These are phyloP conservation scores for Amaranthus tricolor DNA, from an alignment of 179 eudicot species.

Conservation along the genomic window DNA sequence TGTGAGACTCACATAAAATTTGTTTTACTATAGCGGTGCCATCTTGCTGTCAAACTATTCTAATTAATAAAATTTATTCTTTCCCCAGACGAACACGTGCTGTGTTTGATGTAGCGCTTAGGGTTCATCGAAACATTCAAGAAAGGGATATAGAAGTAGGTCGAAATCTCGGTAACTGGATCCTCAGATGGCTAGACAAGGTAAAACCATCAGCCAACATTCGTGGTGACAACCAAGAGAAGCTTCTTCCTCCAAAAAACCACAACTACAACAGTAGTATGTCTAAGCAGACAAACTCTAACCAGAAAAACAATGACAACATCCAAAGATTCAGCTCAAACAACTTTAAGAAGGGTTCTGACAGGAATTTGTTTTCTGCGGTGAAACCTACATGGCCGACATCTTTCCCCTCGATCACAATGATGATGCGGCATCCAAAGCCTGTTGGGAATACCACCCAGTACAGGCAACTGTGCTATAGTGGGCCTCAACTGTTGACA, in stretches of 20 bases:
- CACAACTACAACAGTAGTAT: conserved; percentile 25
- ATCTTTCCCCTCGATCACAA: conserved; percentile 51
- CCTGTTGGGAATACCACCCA: conserved; percentile 45
- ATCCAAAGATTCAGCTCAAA: conserved; percentile 26
- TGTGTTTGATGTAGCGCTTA: conserved; percentile 60
- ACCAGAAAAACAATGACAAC: conserved; percentile 32
- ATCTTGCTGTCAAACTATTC: background rate
- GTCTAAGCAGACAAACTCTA: conserved; percentile 30
- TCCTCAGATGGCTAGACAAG: conserved; percentile 66
- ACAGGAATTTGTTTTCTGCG: conserved; percentile 54
- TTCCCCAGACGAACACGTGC: conserved; percentile 55
- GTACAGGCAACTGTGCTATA: conserved; percentile 41
- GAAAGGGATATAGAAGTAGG: conserved; percentile 73
- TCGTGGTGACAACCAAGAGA: conserved; percentile 32
- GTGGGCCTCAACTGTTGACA: conserved; percentile 25
- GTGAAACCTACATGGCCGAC: conserved; percentile 50
- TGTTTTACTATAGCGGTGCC: background rate
- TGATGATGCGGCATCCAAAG: conserved; percentile 48
- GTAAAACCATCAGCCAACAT: conserved; percentile 83
- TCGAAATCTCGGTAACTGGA: conserved; percentile 68
- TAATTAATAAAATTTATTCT: background rate
- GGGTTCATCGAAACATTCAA: conserved; percentile 64
- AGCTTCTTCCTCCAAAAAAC: conserved; percentile 22
- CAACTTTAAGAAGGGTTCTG: conserved; percentile 36
- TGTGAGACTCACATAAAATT: background rate